Base-by-base conservation (phyloP, 1,284 basidiomycete species). In the Pseudozyma tsukubaensis region DNA sequence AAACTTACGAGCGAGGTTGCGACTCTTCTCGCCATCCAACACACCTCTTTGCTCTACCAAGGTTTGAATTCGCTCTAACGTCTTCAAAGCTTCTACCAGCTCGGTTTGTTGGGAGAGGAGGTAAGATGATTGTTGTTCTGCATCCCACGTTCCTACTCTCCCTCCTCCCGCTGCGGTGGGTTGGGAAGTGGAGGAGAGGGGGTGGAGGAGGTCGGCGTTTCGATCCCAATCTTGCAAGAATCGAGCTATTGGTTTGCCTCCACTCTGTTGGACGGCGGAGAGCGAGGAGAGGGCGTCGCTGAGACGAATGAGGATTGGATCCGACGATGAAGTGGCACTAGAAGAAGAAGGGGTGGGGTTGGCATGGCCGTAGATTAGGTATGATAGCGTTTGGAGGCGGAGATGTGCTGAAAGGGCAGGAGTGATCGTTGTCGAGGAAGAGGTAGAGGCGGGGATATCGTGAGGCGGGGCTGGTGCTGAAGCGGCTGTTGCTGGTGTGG, bases 211-310 rank as follows among this genome's bases (percentile, higher is more conserved):
- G 35, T 36, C 12, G 0, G 49, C 10, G 29, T 68, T 57, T 1
- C 4, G 4, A 10, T 49, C 32, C 65, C 65, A 68, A 13, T 61
- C 50, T 10, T 49, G 14, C 2, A 61, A 14, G 13, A 68, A 35
- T 0, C 34, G 50, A 4, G 50, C 4, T n/a, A 68, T 12, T 1
- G 65, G 36, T 45, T 53, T 61, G 10, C n/a, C 37, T 1, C 34
- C n/a, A 1, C 13, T 36, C 18, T 16, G 12, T 34, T 48, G 18
- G 32, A 62, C 32, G 1, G 29, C 9, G 7, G 34, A 16, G 0
- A 66, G 40, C 7, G 39, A 12, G 1, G 53, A 52, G 9, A 49
- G 10, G n/a, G 48, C n/a, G 9, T 18, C 16, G 0, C 16, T 12
- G 3, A 68, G 59, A 0, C 58, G 54, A 0, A n/a, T 2, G 0